Evolutionary conservation across 495 filamentous ascomycete species (phyloP).

Genomic region (Hyaloscypha bicolor): DNA sequence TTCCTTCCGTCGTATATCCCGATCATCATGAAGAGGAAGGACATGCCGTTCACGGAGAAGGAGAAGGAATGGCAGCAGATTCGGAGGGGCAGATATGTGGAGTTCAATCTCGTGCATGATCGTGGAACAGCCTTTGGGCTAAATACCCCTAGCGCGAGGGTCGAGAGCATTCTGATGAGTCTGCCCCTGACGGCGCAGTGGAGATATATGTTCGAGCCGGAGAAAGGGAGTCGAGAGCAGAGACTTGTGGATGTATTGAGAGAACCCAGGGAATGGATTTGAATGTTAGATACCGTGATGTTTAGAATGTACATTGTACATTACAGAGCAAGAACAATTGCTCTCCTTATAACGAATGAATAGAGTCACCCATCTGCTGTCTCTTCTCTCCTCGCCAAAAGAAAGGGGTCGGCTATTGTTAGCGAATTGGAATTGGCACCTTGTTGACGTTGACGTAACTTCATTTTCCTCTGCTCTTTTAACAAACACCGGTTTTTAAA

Average conservation of each 20-base stretch:
- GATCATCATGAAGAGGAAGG: conserved; percentile 83
- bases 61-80: conserved; percentile 98
- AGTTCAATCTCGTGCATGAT: conserved; percentile 98
- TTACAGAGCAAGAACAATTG: too few relatives aligned
- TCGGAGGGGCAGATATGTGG: conserved; percentile 88
- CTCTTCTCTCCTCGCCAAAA: not conserved
- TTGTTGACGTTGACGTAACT: too few relatives aligned
- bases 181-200: conserved; percentile 90
- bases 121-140: conserved; percentile 93
- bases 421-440: too few relatives aligned
- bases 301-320: conserved; percentile 5
- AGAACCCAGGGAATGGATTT: conserved; percentile 87
- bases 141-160: conserved; percentile 85
- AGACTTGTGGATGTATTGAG: conserved; percentile 79
- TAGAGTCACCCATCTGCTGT: not conserved
- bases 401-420: not conserved
- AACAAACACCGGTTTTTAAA: too few relatives aligned
- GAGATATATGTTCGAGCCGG: conserved; percentile 91
- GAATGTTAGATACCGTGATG: conserved; percentile 7
- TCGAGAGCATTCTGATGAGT: conserved; percentile 98
- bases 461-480: too few relatives aligned
- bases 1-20: conserved; percentile 93
- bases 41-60: conserved; percentile 80
- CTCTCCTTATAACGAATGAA: too few relatives aligned
- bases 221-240: conserved; percentile 73